A percentile compares a stretch with the other conserved stretches of the same genome.
These are phyloP conservation scores for Serendipita sp. DNA, from an alignment of 768 basidiomycete species.

Conservation along the genomic window DNA sequence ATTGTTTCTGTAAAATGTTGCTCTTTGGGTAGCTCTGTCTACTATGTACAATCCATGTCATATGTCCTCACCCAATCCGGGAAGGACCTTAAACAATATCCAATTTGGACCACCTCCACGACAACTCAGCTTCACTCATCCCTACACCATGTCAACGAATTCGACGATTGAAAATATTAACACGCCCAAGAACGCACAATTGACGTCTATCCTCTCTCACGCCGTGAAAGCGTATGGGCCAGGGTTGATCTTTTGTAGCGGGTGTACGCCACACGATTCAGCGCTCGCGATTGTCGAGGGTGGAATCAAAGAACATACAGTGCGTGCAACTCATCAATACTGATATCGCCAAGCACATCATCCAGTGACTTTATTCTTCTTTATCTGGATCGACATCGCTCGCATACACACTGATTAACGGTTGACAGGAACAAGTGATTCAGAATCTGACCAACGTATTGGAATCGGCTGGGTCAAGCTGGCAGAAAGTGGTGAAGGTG, in stretches of 20 bases:
- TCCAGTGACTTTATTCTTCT: background rate
- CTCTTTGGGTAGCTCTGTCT: too few species aligned
- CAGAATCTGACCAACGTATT: slow-evolving; percentile 39
- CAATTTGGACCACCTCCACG: too few species aligned
- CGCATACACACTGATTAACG: too few species aligned
- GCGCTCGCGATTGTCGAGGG: slow-evolving; percentile 35
- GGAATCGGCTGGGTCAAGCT: slow-evolving; percentile 37
- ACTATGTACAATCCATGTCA: too few species aligned
- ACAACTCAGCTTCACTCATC: too few species aligned
- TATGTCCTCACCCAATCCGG: too few species aligned
- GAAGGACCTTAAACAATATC: too few species aligned
- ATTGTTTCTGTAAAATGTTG: too few species aligned
- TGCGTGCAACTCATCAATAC: slow-evolving; percentile 15
- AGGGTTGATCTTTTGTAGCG: slow-evolving; percentile 45
- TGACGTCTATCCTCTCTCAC: slow-evolving; percentile 34
- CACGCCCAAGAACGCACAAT: slow-evolving; percentile 27
- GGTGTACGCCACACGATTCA: slow-evolving; percentile 37
- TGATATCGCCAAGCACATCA: slow-evolving; percentile 6
- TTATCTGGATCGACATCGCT: too few species aligned
- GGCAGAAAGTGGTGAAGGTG: slow-evolving; percentile 39
- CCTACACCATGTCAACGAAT: too few species aligned
- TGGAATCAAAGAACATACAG: slow-evolving; percentile 46
- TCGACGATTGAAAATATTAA: slow-evolving; percentile 36
- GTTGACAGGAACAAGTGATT: slow-evolving; percentile 37
- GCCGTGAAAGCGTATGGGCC: slow-evolving; percentile 23